Base-by-base conservation (phyloP, 257 asterid species). In the Solanum sejunctum region DNA sequence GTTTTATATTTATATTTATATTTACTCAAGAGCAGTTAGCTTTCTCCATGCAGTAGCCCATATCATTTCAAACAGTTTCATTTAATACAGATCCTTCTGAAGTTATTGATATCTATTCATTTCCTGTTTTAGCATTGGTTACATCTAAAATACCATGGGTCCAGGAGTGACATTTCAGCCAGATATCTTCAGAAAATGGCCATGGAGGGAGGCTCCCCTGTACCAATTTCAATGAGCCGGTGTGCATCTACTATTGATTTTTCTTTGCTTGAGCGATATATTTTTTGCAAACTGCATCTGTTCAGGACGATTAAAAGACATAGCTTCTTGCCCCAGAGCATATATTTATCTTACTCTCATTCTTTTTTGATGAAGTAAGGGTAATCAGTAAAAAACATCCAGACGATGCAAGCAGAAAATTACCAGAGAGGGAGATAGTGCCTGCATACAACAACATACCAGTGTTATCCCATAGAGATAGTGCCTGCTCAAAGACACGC, bases 141-240 rank as follows among this genome's bases (percentile, higher is more conserved):
- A 87, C 89, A 92, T 83, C 93, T 96, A 81, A 93, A 89, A 32
- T 95, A 93, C 91, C 92, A 89, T 89, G 90, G 90, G 66, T 77
- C 89, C 36, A 86, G 86, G 85, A 96, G 97, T 88, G 93, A 88
- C 82, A 57, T 89, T 86, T 91, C 98, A 69, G 86, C 85, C 71
- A 87, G 88, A 84, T 91, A 89, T 87, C 85, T 90, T 45, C 73
- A 87, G 45, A 91, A 89, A 86, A 86, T 96, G 97, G 87, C 84
- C 49, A 88, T 88, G 71, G 90, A 54, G 72, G 93, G 88, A 84
- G 90, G 83, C 71, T 85, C 95, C 72, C 89, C 89, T 41, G 69
- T 96, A 67, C 56, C 82, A 72, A 93, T 96, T 91, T 89, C 92
- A 75, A 93, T 93, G 96, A 91, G 92, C 94, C 87, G 91, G 99